Base-by-base conservation (phyloP, 2,329 filamentous ascomycete species). In the Penicillium sclerotiorum region DNA sequence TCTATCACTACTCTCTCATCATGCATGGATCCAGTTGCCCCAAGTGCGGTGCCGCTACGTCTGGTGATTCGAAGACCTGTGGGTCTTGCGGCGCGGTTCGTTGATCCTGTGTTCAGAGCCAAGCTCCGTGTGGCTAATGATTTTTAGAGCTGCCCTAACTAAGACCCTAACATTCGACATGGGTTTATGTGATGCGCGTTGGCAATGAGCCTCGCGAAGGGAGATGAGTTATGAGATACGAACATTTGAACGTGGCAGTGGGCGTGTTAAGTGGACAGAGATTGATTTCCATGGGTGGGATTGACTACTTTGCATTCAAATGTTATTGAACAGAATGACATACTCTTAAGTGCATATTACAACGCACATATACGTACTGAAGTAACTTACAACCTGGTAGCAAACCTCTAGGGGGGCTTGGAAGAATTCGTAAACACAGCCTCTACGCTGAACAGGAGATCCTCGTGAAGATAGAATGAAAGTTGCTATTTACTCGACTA, bases 1-100 rank as follows among this genome's bases (percentile, higher is more conserved):
- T 37, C 13, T 25, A 43, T 17, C 18, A 11, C 30, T 25, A 25
- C 25, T 11, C 7, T 18, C 17, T 33, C 50, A 54, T 36, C 27
- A 62, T 62, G 59, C 54, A 56, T 42, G 57, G 50, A 45, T 58
- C 61, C 57, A 23, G 39, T 38, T 62, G 59, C 53, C 59, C 59
- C 33, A 62, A 60, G 52, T 62, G 59, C 38, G 47, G 53, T 52
- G 42, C 50, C 33, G 33, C 57, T 17, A 33, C 54, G 33, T 17
- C 21, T 8, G 52, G 57, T 20, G 21, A 48, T 21, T 28, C 27
- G 20, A 62, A 62, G 58, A 61, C 35, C 50, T 62, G 59, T 35
- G 50, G 59, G 20, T 52, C 59, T 13, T 62, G 59, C 30, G 59
- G 59, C 44, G 58, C 59, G 41, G 59, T 62, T 35, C 30, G 59